Base-by-base conservation (phyloP, 1,284 basidiomycete genomes). In the Trametes polyzona region DNA sequence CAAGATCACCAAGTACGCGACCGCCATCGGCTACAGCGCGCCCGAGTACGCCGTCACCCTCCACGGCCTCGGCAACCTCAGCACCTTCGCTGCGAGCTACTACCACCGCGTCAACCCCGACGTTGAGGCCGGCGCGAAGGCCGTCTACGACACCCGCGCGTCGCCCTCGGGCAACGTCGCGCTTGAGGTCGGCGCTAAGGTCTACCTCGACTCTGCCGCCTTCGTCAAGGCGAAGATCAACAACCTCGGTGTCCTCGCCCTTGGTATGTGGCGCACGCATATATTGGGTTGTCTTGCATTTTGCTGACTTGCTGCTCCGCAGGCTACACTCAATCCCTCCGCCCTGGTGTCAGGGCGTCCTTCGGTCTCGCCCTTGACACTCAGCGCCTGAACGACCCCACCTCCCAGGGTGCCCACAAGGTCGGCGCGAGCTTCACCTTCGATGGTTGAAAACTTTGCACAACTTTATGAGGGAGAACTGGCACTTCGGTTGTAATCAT, bases 191-290 rank as follows among this genome's bases (percentile, higher is more conserved):
- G 96, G 96, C 72, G 87, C 93, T 73, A 98, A 98, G 86, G 88
- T 91, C 89, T 90, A 90, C 80, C 88, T 96, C 64, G 95, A 97
- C 80, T 78, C 83, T 54, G 88, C 94, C 67, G 90, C 95, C 21
- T 97, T 94, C 72, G 83, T 97, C 81, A 97, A 99, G 86, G 93
- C 95, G 70, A 99, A 99, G 87, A 96, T 99, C 81, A 98, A 97
- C 88, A 96, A 96, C 81, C 76, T 87, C 64, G 95, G 95, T 82
- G 83, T 96, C 71, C 84, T 97, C 65, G 89, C 86, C 68, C 86
- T 96, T 65, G 92, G 87, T 87, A 60, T 27, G 77, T 70, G 10
- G 14, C 16, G 9, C 47, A 3, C 27, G 19, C 51, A 63, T 40
- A 62, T 47, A 39, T 42, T 23, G 11, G 42, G 1, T 29, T 42